Evolutionary conservation across 108 stramenopile genomes (phyloP), one percentile per base, ranked within the genome.

Genomic region (Cyclostephanos tholiformis): DNA sequence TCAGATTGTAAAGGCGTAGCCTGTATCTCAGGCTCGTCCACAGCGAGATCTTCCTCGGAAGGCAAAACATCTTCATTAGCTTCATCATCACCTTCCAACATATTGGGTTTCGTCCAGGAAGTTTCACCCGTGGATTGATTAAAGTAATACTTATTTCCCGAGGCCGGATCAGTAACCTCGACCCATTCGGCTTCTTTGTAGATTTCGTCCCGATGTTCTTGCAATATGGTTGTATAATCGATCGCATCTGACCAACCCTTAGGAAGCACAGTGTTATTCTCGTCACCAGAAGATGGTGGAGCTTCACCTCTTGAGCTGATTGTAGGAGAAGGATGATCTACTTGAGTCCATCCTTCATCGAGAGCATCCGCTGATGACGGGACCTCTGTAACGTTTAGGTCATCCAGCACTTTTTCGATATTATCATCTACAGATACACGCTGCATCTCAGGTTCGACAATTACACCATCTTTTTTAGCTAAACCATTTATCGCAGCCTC

Each of bases 61-160:
- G 39, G 14, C 23, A 46, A 2, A 26, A 1, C 13, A 55, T 55
- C 19, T 39, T 43, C 63, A 16, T 7, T 23, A 25, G 8, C 23
- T 25, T 25, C 53, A 27, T 55, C 53, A 26, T 27, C 53, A 5
- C 11, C 53, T 25, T 55, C 4, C 25, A 12, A 11, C 23, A 13
- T 55, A 19, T 55, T 23, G 0, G 85, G 88, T 52, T 25, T 76
- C n/a, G 83, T 84, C 89, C 89, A 91, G 38, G 51, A 63, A 5
- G 76, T 72, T 16, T 78, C 63, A 25, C 74, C 68, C 5, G 72
- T 76, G 32, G 48, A 38, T 55, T 43, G 62, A 50, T 88, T 80
- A 58, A 57, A 77, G 80, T 79, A 91, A 64, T 91, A 91, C 13
- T 55, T 46, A 16, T 69, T 44, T 0, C 90, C 89, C 22, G 83